phyloP scores from a whole-genome alignment of 495 filamentous ascomycete genomes.

The Hypoxylon lienhwacheense region DNA sequence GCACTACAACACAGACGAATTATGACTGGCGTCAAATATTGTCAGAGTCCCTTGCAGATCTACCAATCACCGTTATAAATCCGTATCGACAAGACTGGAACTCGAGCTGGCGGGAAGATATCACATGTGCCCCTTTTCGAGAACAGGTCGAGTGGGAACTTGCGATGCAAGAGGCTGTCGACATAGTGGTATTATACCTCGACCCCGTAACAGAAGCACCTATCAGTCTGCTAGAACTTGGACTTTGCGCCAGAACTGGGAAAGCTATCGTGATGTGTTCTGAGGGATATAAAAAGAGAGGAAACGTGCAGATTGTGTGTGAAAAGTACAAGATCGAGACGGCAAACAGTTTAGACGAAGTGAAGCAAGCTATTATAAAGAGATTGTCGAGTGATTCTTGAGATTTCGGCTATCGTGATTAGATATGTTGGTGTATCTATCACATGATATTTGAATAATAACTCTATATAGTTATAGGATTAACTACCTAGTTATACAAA shows the following conservation, averaged over 20 bases:
- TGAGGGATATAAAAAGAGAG: conserved; percentile 56
- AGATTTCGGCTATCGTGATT: no score
- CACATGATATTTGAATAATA: conserved; percentile 4
- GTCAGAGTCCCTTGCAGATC: conserved; percentile 37
- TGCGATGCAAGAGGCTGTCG: conserved; percentile 53
- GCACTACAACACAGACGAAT: conserved; percentile 38
- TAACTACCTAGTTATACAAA: no score
- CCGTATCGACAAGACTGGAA: conserved; percentile 60
- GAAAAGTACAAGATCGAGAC: conserved; percentile 45
- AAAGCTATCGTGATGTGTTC: conserved; percentile 58
- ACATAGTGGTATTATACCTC: conserved; percentile 60
- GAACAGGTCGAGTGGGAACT: conserved; percentile 64
- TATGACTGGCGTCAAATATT: conserved; percentile 50
- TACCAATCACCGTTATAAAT: conserved; percentile 61
- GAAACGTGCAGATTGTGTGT: conserved; percentile 60
- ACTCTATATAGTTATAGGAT: no score
- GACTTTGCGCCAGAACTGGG: conserved; percentile 48
- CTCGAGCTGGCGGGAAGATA: conserved; percentile 51
- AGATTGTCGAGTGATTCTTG: conserved; percentile 20
- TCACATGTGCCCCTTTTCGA: conserved; percentile 46
- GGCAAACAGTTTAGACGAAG: conserved; percentile 39
- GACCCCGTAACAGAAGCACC: conserved; percentile 49
- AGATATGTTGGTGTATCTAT: no score
- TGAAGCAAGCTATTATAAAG: conserved; percentile 31
- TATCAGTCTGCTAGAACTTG: conserved; percentile 56